Evolutionary conservation across 805 yeast genomes (phyloP).

Genomic region (Zygotorulaspora danielsina): DNA sequence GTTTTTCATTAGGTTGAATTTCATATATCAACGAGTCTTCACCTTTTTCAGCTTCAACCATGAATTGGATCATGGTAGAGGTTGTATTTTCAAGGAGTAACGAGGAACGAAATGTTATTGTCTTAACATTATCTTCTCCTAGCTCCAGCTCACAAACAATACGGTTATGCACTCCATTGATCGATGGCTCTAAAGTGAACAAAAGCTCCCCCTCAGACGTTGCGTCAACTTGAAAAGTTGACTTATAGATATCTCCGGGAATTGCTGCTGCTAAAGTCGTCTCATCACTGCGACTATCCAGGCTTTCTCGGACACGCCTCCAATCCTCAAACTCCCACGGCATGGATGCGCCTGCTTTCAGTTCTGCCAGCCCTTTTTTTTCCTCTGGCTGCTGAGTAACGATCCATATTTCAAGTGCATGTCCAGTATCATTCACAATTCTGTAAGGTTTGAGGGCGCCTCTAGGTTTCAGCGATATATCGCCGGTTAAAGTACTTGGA

Average conservation of each 20-base stretch:
- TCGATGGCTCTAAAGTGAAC: slow-evolving; percentile 59
- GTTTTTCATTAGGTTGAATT: slow-evolving; percentile 52
- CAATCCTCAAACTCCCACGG: slow-evolving; percentile 97
- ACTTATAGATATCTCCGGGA: slow-evolving; percentile 51
- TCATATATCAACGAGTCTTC: slow-evolving; percentile 35
- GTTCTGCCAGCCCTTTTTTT: slow-evolving; percentile 27
- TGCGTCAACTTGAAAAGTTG: slow-evolving; percentile 56
- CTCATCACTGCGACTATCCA: slow-evolving; percentile 60
- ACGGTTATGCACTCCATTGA: slow-evolving; percentile 63
- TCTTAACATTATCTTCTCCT: slow-evolving; percentile 73
- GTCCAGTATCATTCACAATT: slow-evolving; percentile 81
- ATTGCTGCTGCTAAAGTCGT: slow-evolving; percentile 62
- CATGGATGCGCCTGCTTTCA: slow-evolving; percentile 47
- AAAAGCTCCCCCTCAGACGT: slow-evolving; percentile 81
- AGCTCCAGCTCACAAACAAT: slow-evolving; percentile 66
- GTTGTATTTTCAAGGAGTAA: slow-evolving; percentile 64
- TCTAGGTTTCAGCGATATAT: slow-evolving; percentile 54
- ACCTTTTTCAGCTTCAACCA: slow-evolving; percentile 33
- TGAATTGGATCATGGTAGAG: slow-evolving; percentile 49
- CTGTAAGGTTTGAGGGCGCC: slow-evolving; percentile 80
- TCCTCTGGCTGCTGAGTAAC: slow-evolving; percentile 40
- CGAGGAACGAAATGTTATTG: slow-evolving; percentile 73
- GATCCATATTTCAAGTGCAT: slow-evolving; percentile 77
- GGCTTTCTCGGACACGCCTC: slow-evolving; percentile 75
- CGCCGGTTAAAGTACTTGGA: slow-evolving; percentile 51